Evolutionary conservation across 2,329 filamentous ascomycete species (phyloP), one percentile per base, ranked within the genome.

Genomic region (Seiridium cupressi): DNA sequence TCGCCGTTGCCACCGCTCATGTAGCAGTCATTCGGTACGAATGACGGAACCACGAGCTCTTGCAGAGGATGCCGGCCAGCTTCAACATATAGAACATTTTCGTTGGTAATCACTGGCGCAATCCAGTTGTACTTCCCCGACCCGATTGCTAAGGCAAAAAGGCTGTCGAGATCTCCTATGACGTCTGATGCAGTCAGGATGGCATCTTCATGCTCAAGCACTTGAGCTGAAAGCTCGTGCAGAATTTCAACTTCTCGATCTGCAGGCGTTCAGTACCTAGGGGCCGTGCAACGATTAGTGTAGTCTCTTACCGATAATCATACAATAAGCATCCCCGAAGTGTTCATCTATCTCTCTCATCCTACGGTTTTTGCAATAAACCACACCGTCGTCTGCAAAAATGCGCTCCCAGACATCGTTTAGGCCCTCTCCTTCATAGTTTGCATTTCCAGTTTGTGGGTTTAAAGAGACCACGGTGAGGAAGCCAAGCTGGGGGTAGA

Each of bases 401-500:
- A 90, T 87, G 59, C 85, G 84, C 61, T 93, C 86, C 95, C 94
- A 99, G 0, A 76, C 74, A 59, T 87, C 87, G 13, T 77, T 70
- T 3, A 78, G 71, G 0, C 81, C 79, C 60, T 84, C 78, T 1
- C 91, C 91, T 65, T 86, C 81, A 65, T 89, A 93, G 9, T 84
- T 77, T 0, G 85, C 83, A 51, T 81, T 76, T 0, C 86, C 85
- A 1, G 83, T 86, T 1, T 79, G 72, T 11, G 80, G 76, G 65
- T 92, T 84, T 3, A 88, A 73, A 2, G 83, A 83, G 13, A 96
- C 87, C 0, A 89, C 87, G 2, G 93, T 90, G 44, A 97, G 83
- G 70, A 97, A 99, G 0, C 95, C 95, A 44, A 97, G 85, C 68
- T 97, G 93, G 0, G 93, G 94, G 63, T 96, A 90, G 72, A 95